Base-by-base conservation (phyloP, 2,329 filamentous ascomycete species). In the Epichloe sylvatica region DNA sequence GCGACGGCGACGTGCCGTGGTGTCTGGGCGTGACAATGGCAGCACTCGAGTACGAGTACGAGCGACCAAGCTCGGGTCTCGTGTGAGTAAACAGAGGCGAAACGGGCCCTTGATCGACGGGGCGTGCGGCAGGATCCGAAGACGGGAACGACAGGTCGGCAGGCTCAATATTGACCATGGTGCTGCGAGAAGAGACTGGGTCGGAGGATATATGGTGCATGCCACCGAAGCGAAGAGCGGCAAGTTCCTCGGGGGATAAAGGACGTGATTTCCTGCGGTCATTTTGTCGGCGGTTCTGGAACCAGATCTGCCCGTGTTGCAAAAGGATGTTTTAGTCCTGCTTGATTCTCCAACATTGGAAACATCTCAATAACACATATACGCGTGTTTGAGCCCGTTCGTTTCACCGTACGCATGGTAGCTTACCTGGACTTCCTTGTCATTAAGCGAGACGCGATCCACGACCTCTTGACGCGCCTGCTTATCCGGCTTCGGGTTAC, bases 351-450 rank as follows among this genome's bases (percentile, higher is more conserved):
- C 11, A 23, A 40, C 7, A 13, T 21, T 19, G 17, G n/a, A 7
- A 19, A 19, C 36, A 21, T 19, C 23, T 25, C 15, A 6, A 40
- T 13, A 23, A 13, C 25, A 21, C n/a, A 40, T 17, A 12, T 35
- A 41, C 45, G 36, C 37, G 25, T 45, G 12, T 21, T 36, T n/a
- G 33, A n/a, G 8, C 12, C 17, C 17, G 9, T 7, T 45, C 17
- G 9, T 7, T 45, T 17, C 17, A 45, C 33, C 6, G 43, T 15
- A 36, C 17, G n/a, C 43, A 21, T 45, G 43, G 43, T 23, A 15
- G 15, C 83, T 67, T 71, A 95, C 91, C 81, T 96, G 91, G 37
- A 96, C 88, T 72, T 96, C 90, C 67, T 95, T 96, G 70, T 96
- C 90, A 57, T 86, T 91, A 55, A 97, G 75, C 23, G 86, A 84